Evolutionary conservation across 768 basidiomycete species (phyloP).

Genomic region (Botryobasidium botryosum): DNA sequence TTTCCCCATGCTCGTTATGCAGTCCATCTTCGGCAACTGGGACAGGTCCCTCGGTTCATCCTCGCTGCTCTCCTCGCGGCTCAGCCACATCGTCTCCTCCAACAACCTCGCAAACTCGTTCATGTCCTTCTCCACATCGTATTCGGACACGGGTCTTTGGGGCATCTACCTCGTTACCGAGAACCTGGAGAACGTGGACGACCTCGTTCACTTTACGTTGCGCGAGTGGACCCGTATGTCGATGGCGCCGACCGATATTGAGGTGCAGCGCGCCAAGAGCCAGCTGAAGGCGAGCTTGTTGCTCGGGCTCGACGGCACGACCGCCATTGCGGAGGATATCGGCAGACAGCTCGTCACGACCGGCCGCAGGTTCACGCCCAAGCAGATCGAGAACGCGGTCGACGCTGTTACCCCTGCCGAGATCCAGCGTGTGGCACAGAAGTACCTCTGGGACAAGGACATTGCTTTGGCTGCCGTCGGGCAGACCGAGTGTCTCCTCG

Average conservation of each 20-base stretch:
- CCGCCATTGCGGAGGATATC: slow-evolving; percentile 94
- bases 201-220: slow-evolving; percentile 84
- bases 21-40: slow-evolving; percentile 98
- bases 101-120: slow-evolving; percentile 98
- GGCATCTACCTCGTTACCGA: slow-evolving; percentile 95
- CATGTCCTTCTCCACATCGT: slow-evolving; percentile 98
- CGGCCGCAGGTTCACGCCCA: slow-evolving; percentile 75
- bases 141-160: slow-evolving; percentile 98
- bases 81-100: slow-evolving; percentile 76
- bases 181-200: slow-evolving; percentile 86
- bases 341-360: slow-evolving; percentile 94
- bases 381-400: slow-evolving; percentile 84
- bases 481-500: slow-evolving; percentile 77
- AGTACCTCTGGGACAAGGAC: slow-evolving; percentile 95
- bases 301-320: slow-evolving; percentile 85
- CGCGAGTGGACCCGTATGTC: slow-evolving; percentile 95
- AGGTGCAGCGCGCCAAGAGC: slow-evolving; percentile 95
- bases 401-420: slow-evolving; percentile 78
- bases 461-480: slow-evolving; percentile 81
- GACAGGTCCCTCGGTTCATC: slow-evolving; percentile 89
- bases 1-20: slow-evolving; percentile 98
- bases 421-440: slow-evolving; percentile 87
- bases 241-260: slow-evolving; percentile 60
- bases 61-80: slow-evolving; percentile 73
- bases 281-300: slow-evolving; percentile 93